Evolutionary conservation across 495 filamentous ascomycete species (phyloP), one percentile per base, ranked within the genome.

Genomic region (Extremus antarcticus): DNA sequence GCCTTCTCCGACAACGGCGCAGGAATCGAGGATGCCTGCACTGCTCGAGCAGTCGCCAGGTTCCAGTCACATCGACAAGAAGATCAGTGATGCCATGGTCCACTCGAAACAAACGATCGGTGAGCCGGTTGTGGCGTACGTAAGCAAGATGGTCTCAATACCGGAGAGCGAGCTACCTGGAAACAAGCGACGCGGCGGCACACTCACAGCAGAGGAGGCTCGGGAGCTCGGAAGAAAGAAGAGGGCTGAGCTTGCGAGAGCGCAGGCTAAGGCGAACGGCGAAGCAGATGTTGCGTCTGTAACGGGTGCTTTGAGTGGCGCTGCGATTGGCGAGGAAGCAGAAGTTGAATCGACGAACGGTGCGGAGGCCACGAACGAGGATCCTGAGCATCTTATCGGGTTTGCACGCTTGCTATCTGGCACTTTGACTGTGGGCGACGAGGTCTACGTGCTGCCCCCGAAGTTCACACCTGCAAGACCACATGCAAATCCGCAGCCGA

Each of bases 101-200:
- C 76, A 82, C 1, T 96, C 92, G 65, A 85, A 86, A 59, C 80
- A 78, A 2, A 70, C 69, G 0, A 69, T 76, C 9, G 76, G 80
- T 0, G 84, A 85, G 47, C 91, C 92, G 1, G 82, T 94, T 2
- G 87, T 97, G 7, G 92, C 90, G 10, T 99, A 94, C 60, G 88
- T 99, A 41, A 96, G 90, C 70, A 99, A 99, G 69, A 94, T 99
- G 90, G 86, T 95, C 20, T 89, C 92, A 0, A 80, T 97, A 17
- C 90, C 88, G 1, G 87, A 90, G 63, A 95, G 87, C 63, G 90
- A 97, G 57, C 76, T 99, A 17, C 81, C 83, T 1, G 76, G 88
- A 50, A 88, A 90, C 57, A 91, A 83, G 64, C 79, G 86, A 24
- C 79, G 84, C 58, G 70, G 69, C 25, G 84, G 85, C 17, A 75